Base-by-base conservation (phyloP, 306 rosid genomes). In the Cucumis cinereus region DNA sequence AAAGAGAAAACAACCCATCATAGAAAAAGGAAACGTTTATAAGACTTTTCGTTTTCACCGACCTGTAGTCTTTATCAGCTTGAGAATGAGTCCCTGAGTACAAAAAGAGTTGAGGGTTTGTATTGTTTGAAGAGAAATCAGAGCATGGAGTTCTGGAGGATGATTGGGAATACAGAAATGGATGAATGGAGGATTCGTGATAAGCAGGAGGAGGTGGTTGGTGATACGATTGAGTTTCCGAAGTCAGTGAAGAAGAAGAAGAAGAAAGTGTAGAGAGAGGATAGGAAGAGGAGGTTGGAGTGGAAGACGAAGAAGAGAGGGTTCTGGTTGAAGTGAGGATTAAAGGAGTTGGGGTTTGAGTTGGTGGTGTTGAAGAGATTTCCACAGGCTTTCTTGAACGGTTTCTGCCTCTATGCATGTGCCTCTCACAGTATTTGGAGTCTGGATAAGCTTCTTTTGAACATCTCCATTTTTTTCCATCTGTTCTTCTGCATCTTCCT, bases 301-400 rank as follows among this genome's bases (percentile, higher is more conserved):
- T 78, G 10, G 88, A 74, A 30, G 35, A 30, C 24, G 80, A 76
- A 30, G 83, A 61, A 83, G 62, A 28, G 73, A 40, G 50, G 58
- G 5, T 70, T 69, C 77, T 16, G 19, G 72, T 63, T 73, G 78
- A 79, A 13, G 78, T 57, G 40, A 84, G 35, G 22, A 80, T 64
- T 63, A 74, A 26, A 36, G 85, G 40, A 12, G 81, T 10, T 35
- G 56, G 55, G 2, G 85, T 66, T 59, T 84, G 40, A 67, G 53
- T 41, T 67, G 74, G 10, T 45, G 75, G 56, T 23, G 79, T 49
- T 26, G 91, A 85, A 77, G 93, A 79, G 83, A 87, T 86, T 95
- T 95, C 99, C 99, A 94, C 99, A 90, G 93, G 99, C 99, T 92
- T 95, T 95, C 99, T 95, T 95, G 99, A 95, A 95, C 99, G 99